Percentiles rank a stretch among this genome's conserved stretches.
Conservation (phyloP, 495 filamentous ascomycete species). For the Podospora comata region DNA sequence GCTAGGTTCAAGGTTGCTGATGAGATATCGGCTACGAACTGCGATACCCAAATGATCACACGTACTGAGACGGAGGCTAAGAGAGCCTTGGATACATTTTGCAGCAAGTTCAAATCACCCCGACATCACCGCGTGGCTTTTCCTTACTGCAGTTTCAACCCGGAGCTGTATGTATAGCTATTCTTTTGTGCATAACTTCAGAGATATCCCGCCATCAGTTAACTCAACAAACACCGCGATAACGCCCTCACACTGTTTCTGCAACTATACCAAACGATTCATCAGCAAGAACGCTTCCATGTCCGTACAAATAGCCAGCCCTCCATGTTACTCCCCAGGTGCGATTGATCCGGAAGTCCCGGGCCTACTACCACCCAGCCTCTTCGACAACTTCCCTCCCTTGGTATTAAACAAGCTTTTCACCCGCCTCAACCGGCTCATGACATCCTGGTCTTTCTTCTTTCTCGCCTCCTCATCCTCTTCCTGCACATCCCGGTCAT, state of each 20-base stretch:
- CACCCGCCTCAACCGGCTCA: slow-evolving; percentile 51
- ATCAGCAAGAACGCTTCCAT: not conserved
- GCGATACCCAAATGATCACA: no score
- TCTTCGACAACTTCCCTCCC: slow-evolving; percentile 39
- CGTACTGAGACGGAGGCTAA: no score
- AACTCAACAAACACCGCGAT: not conserved
- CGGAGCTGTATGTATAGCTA: no score
- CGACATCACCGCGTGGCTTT: no score
- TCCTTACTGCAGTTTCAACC: no score
- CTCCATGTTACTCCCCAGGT: slow-evolving; percentile 9
- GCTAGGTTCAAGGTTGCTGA: no score
- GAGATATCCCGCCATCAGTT: not conserved
- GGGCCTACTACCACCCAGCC: slow-evolving; percentile 22
- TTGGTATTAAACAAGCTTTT: slow-evolving; percentile 59
- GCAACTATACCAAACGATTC: not conserved
- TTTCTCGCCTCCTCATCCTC: slow-evolving; percentile 44
- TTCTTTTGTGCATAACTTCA: no score
- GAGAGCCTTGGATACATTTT: no score
- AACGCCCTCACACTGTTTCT: not conserved
- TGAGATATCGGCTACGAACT: no score
- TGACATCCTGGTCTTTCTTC: slow-evolving; percentile 54
- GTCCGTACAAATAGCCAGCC: not conserved
- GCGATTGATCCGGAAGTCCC: slow-evolving; percentile 29
- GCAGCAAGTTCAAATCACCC: no score
- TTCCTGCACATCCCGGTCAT: slow-evolving; percentile 17